These are phyloP conservation scores for Zoysia japonica DNA, from an alignment of 176 grass and related monocot species.

Conservation along the genomic window DNA sequence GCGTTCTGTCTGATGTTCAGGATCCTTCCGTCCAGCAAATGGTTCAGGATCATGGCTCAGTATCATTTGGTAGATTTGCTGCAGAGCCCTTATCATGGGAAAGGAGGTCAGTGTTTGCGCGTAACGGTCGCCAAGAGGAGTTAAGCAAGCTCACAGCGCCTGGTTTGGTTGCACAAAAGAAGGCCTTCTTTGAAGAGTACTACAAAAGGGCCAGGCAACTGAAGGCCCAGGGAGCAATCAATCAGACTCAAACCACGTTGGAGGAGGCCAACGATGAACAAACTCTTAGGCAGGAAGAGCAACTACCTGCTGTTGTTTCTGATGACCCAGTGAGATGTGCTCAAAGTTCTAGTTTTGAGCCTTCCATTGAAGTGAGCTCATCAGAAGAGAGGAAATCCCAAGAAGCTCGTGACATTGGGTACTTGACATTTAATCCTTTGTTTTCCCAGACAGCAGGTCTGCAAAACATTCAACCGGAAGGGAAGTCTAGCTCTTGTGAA, in stretches of 20 bases:
- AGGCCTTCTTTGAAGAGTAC: slow-evolving; percentile 93
- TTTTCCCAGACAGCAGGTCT: slow-evolving; percentile 34
- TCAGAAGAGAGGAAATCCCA: slow-evolving; percentile 38
- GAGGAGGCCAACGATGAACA: slow-evolving; percentile 15
- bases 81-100: slow-evolving; percentile 77
- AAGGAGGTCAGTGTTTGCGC: slow-evolving; percentile 66
- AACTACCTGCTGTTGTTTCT: background rate
- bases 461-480: slow-evolving; percentile 37
- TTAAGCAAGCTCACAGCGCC: slow-evolving; percentile 57
- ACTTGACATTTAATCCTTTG: slow-evolving; percentile 59
- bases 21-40: slow-evolving; percentile 59
- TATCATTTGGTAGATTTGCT: slow-evolving; percentile 82
- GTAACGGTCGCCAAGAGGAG: slow-evolving; percentile 73
- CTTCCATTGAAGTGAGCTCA: slow-evolving; percentile 28
- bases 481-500: slow-evolving; percentile 33
- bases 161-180: slow-evolving; percentile 85
- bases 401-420: slow-evolving; percentile 27
- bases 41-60: slow-evolving; percentile 66
- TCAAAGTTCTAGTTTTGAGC: slow-evolving; percentile 30
- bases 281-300: slow-evolving; percentile 2
- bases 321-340: slow-evolving; percentile 32
- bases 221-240: slow-evolving; percentile 47
- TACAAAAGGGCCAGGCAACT: slow-evolving; percentile 55
- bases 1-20: slow-evolving; percentile 31
- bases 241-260: slow-evolving; percentile 19